Evolutionary conservation across 2,329 filamentous ascomycete genomes (phyloP).

Genomic region (Periconia macrospinosa): DNA sequence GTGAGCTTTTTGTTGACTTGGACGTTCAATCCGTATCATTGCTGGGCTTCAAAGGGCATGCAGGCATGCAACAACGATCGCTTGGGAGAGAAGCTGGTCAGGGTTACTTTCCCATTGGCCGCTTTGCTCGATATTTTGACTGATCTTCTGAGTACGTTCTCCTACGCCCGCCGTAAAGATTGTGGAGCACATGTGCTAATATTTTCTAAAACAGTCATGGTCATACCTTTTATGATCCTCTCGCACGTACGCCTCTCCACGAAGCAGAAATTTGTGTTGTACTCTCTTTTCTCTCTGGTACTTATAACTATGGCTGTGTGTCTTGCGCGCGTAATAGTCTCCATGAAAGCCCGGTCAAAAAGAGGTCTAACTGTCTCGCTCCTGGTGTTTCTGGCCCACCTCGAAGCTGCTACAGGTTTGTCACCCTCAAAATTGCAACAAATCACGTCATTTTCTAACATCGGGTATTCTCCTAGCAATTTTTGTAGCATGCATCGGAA

Average conservation of each 20-base stretch:
- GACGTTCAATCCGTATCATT: constrained; percentile 12
- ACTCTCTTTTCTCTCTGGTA: constrained; percentile 13
- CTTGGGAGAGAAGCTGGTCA: constrained; percentile 1
- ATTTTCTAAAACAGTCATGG: constrained; percentile 6
- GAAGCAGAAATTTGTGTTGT: constrained; percentile 5
- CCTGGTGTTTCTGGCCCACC: constrained; percentile 13
- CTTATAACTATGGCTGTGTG: constrained; percentile 13
- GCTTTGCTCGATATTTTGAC: constrained; percentile 15
- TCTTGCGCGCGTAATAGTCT: constrained; percentile 7
- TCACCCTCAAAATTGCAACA: not conserved
- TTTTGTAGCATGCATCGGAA: constrained; percentile 10
- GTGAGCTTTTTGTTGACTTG: constrained; percentile 8
- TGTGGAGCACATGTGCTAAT: not conserved
- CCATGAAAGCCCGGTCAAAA: constrained; percentile 1
- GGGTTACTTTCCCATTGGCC: constrained; percentile 14
- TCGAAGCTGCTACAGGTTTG: constrained; percentile 5
- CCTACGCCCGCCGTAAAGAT: not conserved
- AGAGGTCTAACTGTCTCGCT: constrained; percentile 9
- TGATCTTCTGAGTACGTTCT: constrained; percentile 3
- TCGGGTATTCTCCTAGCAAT: constrained; percentile 1
- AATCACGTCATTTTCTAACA: not conserved
- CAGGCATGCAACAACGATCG: constrained; percentile 3
- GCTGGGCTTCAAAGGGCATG: constrained; percentile 6
- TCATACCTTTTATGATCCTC: constrained; percentile 10
- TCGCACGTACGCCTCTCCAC: constrained; percentile 4